phyloP scores from a whole-genome alignment of 495 filamentous ascomycete genomes.

The Aspergillus sclerotioniger region DNA sequence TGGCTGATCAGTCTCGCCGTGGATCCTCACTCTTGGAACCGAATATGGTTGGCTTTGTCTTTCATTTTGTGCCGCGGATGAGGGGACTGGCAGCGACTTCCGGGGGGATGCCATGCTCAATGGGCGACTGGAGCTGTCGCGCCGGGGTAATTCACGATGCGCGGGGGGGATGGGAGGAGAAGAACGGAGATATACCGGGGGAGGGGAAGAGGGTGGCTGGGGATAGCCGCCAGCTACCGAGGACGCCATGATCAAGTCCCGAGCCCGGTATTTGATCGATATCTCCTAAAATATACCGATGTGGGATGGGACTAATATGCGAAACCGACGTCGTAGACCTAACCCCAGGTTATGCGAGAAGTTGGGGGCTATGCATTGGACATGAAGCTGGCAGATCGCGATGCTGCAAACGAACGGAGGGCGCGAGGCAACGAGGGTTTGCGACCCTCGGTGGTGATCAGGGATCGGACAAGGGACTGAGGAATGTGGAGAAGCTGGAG shows the following conservation, averaged over 20 bases:
- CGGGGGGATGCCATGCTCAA: conserved; percentile 25
- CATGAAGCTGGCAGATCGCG: conserved; percentile 13
- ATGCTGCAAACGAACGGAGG: conserved; percentile 6
- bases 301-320: conserved; percentile 2
- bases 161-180: conserved; percentile 31
- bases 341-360: conserved; percentile 4
- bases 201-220: conserved; percentile 38
- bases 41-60: conserved; percentile 34
- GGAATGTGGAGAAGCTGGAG: conserved; percentile 14
- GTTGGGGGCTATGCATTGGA: conserved; percentile 11
- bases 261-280: conserved; percentile 2
- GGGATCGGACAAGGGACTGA: not conserved
- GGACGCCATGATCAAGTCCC: conserved; percentile 29
- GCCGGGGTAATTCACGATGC: conserved; percentile 25
- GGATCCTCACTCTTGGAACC: conserved; percentile 42
- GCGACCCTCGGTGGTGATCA: conserved; percentile 1
- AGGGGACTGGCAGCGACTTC: conserved; percentile 25
- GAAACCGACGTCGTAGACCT: no score
- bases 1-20: conserved; percentile 31
- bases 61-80: conserved; percentile 19
- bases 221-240: conserved; percentile 26
- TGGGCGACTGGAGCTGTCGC: conserved; percentile 22
- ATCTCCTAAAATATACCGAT: conserved; percentile 5
- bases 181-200: conserved; percentile 42
- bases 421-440: conserved; percentile 7